phyloP scores from a whole-genome alignment of 2,329 filamentous ascomycete species.

The Alternaria alternata region DNA sequence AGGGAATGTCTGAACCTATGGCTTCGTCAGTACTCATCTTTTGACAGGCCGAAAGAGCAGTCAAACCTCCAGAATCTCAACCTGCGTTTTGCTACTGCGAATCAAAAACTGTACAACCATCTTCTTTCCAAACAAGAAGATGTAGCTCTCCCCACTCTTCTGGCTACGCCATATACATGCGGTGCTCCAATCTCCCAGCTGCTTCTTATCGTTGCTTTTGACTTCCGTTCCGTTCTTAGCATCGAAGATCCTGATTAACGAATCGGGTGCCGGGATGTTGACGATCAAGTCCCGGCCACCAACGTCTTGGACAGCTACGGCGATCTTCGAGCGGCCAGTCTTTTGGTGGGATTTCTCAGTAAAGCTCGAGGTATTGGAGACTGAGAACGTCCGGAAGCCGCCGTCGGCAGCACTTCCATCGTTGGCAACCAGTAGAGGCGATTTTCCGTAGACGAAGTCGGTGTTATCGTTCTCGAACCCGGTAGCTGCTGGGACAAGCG shows the following conservation, averaged over 20 bases:
- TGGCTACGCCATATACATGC: conserved; percentile 39
- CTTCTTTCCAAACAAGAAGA: conserved; percentile 44
- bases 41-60: too few relatives aligned
- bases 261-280: conserved; percentile 42
- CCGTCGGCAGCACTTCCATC: conserved; percentile 42
- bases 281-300: conserved; percentile 35
- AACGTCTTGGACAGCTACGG: conserved; percentile 32
- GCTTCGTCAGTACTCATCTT: conserved; percentile 3
- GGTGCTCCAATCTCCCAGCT: conserved; percentile 42
- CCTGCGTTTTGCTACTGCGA: conserved; percentile 12
- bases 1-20: conserved; percentile 39
- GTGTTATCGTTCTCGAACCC: conserved; percentile 42
- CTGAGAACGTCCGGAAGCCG: conserved; percentile 33
- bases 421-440: conserved; percentile 34
- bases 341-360: conserved; percentile 27
- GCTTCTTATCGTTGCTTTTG: conserved; percentile 30
- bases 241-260: conserved; percentile 37
- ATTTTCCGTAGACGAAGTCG: conserved; percentile 33
- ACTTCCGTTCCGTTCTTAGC: conserved; percentile 23
- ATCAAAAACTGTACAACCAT: conserved; percentile 40
- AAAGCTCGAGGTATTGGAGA: conserved; percentile 15
- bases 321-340: conserved; percentile 41
- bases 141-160: conserved; percentile 35
- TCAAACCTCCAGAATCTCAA: conserved; percentile 36
- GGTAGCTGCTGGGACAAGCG: conserved; percentile 29